Base-by-base conservation (phyloP, 2,329 filamentous ascomycete genomes). In the Drechslera avenae region DNA sequence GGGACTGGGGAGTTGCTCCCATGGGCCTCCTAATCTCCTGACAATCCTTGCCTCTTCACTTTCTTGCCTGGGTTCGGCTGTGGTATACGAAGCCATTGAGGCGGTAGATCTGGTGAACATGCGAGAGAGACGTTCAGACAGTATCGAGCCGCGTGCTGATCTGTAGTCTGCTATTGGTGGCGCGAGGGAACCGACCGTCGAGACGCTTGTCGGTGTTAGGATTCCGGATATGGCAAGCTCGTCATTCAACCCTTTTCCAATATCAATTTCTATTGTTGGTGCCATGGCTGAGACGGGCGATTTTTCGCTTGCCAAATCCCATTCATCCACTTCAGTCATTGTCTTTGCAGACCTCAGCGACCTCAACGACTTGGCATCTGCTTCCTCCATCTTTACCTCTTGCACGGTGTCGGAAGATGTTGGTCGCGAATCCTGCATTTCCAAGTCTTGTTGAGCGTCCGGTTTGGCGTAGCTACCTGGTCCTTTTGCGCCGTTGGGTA, bases 401-500 rank as follows among this genome's bases (percentile, higher is more conserved):
- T 28, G 30, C 6, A 43, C 18, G n/a, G 23, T 50, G 2, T 19
- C 23, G 5, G 56, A 51, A 17, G 55, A 54, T 12, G 52, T 52
- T 10, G 51, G 52, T 23, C 52, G 46, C 7, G 60, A 59, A 32
- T 56, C 51, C 51, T 56, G 59, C 55, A 61, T 56, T 40, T 63
- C 57, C 14, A 61, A 39, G n/a, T 61, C 55, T 9, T 50, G 39
- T 9, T 45, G 39, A n/a, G 42, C 48, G 9, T 32, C 46, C 10
- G 55, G 31, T 16, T 32, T 46, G 28, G 62, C 59, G 28, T 64
- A 65, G 3, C 60, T 63, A 8, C 68, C 68, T 10, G 59, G 81
- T 1, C 77, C 81, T 36, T 80, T 80, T 66, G 85, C 85, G 36
- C 88, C 87, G 67, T 94, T 77, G 1, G 89, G 89, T 18, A 94